Conservation (phyloP, 192 early-diverging fungal genomes). For the Backusella mclennaniae region DNA sequence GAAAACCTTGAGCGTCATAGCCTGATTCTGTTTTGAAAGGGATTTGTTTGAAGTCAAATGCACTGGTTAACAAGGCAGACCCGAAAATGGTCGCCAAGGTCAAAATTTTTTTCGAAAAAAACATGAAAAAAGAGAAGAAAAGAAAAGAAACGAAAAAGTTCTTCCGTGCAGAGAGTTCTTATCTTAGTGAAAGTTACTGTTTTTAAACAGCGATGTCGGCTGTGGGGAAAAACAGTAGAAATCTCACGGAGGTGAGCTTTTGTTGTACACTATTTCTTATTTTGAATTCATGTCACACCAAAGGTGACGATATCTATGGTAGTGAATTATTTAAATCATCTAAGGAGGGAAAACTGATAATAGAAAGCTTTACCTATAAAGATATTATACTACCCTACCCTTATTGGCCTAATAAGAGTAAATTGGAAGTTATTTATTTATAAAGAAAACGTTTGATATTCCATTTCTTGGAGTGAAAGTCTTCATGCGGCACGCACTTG, state of each 20-base stretch:
- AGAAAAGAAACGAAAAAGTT: background rate
- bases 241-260: background rate
- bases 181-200: background rate
- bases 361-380: background rate
- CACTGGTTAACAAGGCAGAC: background rate
- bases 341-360: background rate
- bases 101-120: background rate
- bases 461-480: background rate
- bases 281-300: background rate
- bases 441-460: background rate
- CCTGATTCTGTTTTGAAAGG: background rate
- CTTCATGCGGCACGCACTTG: background rate
- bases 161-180: background rate
- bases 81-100: background rate
- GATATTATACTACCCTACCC: background rate
- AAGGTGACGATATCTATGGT: background rate
- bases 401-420: background rate
- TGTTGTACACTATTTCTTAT: background rate
- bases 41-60: background rate
- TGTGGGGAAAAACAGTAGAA: background rate
- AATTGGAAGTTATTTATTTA: background rate
- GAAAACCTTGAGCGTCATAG: slow-evolving; percentile 1
- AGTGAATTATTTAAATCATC: background rate
- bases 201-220: background rate
- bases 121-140: background rate